Conservation (phyloP, 208 protist species). For the Leishmania martiniquensis region DNA sequence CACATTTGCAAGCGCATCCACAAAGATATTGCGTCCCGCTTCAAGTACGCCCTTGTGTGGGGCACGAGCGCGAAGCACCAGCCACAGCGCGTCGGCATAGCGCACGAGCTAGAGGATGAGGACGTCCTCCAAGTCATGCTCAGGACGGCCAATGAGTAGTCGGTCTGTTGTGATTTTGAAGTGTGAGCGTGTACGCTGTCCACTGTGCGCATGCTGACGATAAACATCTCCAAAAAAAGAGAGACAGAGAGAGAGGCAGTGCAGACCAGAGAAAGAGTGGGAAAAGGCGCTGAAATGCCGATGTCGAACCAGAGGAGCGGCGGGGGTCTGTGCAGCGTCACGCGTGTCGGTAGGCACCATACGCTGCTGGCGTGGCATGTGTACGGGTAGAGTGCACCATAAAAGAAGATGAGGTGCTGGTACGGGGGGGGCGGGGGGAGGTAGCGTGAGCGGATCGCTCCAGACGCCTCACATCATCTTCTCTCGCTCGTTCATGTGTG, state of each 20-base stretch:
- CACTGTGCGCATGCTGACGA: background rate
- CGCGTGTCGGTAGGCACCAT: background rate
- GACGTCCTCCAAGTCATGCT: slow-evolving; percentile 94
- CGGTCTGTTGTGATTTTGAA: background rate
- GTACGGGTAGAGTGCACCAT: background rate
- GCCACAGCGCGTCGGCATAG: slow-evolving; percentile 95
- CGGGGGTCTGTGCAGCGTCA: background rate
- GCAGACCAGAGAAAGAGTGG: no score
- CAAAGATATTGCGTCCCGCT: slow-evolving; percentile 91
- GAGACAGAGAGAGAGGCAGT: background rate
- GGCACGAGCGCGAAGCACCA: slow-evolving; percentile 96
- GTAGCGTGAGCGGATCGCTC: background rate
- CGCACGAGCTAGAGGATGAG: slow-evolving; percentile 89
- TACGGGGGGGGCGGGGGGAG: no score
- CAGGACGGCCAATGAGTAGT: slow-evolving; percentile 87
- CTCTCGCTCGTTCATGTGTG: no score
- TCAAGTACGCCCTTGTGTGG: slow-evolving; percentile 96
- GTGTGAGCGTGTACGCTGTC: slow-evolving; percentile 3
- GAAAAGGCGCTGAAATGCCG: no score
- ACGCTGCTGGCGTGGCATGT: background rate
- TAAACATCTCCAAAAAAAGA: background rate
- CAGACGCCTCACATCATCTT: background rate
- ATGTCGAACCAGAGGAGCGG: background rate
- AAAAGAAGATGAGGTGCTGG: background rate
- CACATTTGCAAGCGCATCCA: slow-evolving; percentile 95